A percentile compares a stretch with the other conserved stretches of the same genome.
Evolutionary conservation across 192 early-diverging fungal species (phyloP).

Genomic region (Podila epicladia): DNA sequence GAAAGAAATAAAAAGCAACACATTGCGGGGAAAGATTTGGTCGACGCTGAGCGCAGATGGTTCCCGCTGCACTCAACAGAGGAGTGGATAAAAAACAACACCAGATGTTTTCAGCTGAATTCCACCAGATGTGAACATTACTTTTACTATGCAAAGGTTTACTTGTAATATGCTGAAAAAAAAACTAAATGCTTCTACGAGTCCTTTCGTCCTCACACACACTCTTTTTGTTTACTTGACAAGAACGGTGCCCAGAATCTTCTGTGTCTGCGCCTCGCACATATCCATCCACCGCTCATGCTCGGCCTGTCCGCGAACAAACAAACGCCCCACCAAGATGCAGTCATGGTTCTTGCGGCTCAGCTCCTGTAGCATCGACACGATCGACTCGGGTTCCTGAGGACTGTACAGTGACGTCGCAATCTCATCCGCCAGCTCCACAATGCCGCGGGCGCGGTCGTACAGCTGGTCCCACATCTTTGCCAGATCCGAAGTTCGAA

Average conservation of each 20-base stretch:
- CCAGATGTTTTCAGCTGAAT: no score
- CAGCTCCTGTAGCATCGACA: constrained; percentile 27
- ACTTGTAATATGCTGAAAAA: no score
- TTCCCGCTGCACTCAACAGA: no score
- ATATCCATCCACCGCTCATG: constrained; percentile 51
- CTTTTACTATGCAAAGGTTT: no score
- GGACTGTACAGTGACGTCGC: constrained; percentile 48
- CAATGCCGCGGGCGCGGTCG: constrained; percentile 33
- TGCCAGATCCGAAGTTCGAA: constrained; percentile 22
- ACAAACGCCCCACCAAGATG: constrained; percentile 31
- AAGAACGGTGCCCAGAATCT: constrained; percentile 36
- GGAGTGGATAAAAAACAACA: no score
- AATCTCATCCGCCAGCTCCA: constrained; percentile 45
- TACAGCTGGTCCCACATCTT: constrained; percentile 49
- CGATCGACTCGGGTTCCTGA: constrained; percentile 24
- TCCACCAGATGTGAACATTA: no score
- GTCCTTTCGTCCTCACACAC: neutral
- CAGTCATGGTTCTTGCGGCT: constrained; percentile 48
- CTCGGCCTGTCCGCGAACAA: constrained; percentile 39
- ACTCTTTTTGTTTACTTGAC: constrained; percentile 1
- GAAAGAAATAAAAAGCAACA: no score
- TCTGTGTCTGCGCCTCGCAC: constrained; percentile 49
- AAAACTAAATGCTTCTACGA: no score
- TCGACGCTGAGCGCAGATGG: no score
- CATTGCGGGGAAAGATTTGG: no score